These are phyloP conservation scores for Fagopyrum esculentum DNA, from an alignment of 148 eudicot genomes.

Conservation along the genomic window DNA sequence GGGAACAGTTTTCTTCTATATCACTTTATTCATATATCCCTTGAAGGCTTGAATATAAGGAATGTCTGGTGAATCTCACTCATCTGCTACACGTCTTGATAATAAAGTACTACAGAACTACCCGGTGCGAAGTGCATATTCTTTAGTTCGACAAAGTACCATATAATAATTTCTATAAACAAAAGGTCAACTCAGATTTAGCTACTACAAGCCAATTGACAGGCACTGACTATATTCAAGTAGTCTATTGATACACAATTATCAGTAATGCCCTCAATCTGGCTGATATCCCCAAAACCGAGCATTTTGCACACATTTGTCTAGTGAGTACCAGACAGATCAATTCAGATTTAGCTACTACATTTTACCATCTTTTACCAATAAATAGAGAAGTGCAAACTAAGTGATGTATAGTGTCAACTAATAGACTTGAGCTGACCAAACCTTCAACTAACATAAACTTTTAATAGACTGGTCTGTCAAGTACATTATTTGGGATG, in stretches of 20 bases:
- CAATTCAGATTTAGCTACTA: neutral
- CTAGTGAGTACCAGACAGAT: neutral
- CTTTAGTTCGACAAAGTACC: too few species aligned
- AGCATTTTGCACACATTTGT: neutral
- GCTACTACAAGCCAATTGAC: neutral
- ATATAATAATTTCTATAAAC: neutral
- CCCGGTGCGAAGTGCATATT: too few species aligned
- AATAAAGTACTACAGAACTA: neutral
- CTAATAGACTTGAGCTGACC: neutral
- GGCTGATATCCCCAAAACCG: neutral
- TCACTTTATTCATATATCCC: neutral
- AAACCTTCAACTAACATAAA: neutral
- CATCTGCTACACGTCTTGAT: neutral
- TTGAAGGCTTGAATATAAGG: neutral
- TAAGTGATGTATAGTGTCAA: neutral
- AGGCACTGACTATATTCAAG: neutral
- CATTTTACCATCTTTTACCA: neutral
- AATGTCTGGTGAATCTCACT: neutral
- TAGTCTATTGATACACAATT: neutral
- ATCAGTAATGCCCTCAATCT: neutral
- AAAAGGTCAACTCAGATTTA: neutral
- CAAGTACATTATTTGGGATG: neutral
- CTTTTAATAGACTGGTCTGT: neutral
- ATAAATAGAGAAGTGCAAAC: neutral
- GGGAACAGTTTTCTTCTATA: neutral